Evolutionary conservation across 208 protist genomes (phyloP), one percentile per base, ranked within the genome.

Genomic region (Leishmania tarentolae): DNA sequence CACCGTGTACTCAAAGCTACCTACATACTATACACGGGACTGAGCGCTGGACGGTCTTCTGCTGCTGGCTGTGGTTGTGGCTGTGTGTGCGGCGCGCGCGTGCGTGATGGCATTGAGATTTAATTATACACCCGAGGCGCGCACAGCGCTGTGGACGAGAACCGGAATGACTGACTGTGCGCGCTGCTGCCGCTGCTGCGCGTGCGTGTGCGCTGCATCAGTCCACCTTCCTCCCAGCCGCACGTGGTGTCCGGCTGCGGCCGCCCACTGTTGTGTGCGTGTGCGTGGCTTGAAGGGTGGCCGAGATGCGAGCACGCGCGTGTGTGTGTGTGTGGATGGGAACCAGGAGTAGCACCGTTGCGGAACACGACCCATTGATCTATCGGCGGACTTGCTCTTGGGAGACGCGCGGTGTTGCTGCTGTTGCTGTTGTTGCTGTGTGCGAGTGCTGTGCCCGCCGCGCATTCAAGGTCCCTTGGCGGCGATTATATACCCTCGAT

Each of bases 321-420:
- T n/a, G 40, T 11, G 63, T 31, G 40, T 37, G 63, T 63, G 50
- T 53, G 50, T 53, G 50, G 50, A 53, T 53, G 50, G 50, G 76
- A 80, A 80, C 76, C 76, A 73, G 76, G 76, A 80, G 76, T 80
- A 80, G 76, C 76, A 80, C 76, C 76, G 76, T 80, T 80, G 76
- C 76, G 76, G 76, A 80, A n/a, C n/a, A n/a, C n/a, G n/a, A n/a
- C n/a, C n/a, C n/a, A n/a, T n/a, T n/a, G n/a, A n/a, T n/a, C n/a
- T n/a, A n/a, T n/a, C n/a, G n/a, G n/a, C n/a, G n/a, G n/a, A n/a
- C n/a, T n/a, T n/a, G n/a, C n/a, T n/a, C n/a, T n/a, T n/a, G n/a
- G n/a, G n/a, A n/a, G n/a, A n/a, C n/a, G n/a, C n/a, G n/a, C n/a
- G n/a, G n/a, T n/a, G n/a, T n/a, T n/a, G n/a, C n/a, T n/a, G n/a